A percentile compares a stretch with the other conserved stretches of the same genome.
Evolutionary conservation across 768 basidiomycete genomes (phyloP).

Genomic region (Lactarius sp.): DNA sequence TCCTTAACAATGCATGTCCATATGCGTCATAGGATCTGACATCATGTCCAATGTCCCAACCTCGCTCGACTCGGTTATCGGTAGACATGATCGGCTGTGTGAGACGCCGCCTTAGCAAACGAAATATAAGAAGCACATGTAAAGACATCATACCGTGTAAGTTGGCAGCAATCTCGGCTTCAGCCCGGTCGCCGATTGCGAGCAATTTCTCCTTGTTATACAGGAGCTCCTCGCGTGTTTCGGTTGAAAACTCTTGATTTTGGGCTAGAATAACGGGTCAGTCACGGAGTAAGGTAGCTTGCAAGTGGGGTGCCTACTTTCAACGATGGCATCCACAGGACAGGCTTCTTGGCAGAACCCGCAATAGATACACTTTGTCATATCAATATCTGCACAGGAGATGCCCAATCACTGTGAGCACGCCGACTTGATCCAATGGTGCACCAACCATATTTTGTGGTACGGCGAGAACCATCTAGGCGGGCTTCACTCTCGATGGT

Average conservation of each 20-base stretch:
- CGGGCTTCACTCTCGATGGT: constrained; percentile 98
- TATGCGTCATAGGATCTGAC: not conserved
- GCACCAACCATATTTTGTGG: constrained; percentile 88
- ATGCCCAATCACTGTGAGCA: not conserved
- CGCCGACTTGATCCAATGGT: not conserved
- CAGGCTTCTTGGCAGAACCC: constrained; percentile 99
- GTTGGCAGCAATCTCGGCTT: constrained; percentile 97
- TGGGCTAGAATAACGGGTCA: constrained; percentile 52
- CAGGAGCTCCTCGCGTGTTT: constrained; percentile 95
- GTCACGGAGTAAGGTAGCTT: not conserved
- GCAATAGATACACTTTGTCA: constrained; percentile 99
- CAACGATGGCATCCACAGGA: constrained; percentile 98
- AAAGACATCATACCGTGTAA: constrained; percentile 52
- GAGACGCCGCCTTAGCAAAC: constrained; percentile 26
- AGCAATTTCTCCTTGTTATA: constrained; percentile 99
- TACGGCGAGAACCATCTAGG: constrained; percentile 90
- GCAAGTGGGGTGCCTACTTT: constrained; percentile 57
- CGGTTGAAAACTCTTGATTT: constrained; percentile 96
- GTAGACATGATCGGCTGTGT: constrained; percentile 79
- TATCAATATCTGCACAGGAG: constrained; percentile 77
- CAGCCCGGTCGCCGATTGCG: constrained; percentile 91
- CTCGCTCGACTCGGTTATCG: constrained; percentile 42
- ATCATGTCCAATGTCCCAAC: not conserved
- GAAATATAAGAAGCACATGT: constrained; percentile 8
- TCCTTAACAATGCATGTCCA: not conserved